Evolutionary conservation across 306 rosid species (phyloP).

Genomic region (Ormosia semicastrata): DNA sequence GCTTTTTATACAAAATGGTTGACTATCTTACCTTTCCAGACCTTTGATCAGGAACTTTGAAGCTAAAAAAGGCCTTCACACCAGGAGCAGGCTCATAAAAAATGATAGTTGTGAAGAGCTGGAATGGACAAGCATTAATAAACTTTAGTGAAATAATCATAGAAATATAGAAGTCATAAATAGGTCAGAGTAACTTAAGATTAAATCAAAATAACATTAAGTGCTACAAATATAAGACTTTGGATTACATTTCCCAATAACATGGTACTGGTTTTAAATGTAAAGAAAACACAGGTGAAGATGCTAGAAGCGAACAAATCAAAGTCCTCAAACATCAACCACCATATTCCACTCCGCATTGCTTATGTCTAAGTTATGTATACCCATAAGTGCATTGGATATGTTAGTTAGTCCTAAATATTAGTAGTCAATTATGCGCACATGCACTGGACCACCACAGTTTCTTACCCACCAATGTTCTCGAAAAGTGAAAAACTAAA

Average conservation of each 20-base stretch:
- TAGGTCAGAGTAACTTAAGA: background rate
- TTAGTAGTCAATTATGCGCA: too few relatives aligned
- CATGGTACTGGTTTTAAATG: too few relatives aligned
- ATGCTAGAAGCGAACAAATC: too few relatives aligned
- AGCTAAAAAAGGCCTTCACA: conserved; percentile 75
- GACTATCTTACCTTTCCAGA: conserved; percentile 83
- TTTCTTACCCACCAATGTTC: too few relatives aligned
- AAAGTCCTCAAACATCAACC: background rate
- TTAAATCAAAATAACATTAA: background rate
- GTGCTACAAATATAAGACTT: too few relatives aligned
- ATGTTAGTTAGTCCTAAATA: too few relatives aligned
- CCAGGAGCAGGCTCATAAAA: conserved; percentile 85
- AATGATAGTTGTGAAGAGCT: conserved; percentile 77
- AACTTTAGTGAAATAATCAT: conserved; percentile 7
- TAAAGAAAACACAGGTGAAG: too few relatives aligned
- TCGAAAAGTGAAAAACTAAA: too few relatives aligned
- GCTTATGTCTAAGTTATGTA: background rate
- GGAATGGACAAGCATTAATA: conserved; percentile 12
- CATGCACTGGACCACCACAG: too few relatives aligned
- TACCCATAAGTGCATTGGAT: too few relatives aligned
- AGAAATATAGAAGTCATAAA: background rate
- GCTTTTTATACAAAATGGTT: background rate
- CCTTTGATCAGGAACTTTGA: conserved; percentile 86
- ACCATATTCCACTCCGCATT: background rate
- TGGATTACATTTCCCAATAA: too few relatives aligned